Percentiles rank a stretch among this genome's conserved stretches.
These are phyloP conservation scores for Schwanniomyces vanrijiae DNA, from an alignment of 805 yeast species.

Conservation along the genomic window DNA sequence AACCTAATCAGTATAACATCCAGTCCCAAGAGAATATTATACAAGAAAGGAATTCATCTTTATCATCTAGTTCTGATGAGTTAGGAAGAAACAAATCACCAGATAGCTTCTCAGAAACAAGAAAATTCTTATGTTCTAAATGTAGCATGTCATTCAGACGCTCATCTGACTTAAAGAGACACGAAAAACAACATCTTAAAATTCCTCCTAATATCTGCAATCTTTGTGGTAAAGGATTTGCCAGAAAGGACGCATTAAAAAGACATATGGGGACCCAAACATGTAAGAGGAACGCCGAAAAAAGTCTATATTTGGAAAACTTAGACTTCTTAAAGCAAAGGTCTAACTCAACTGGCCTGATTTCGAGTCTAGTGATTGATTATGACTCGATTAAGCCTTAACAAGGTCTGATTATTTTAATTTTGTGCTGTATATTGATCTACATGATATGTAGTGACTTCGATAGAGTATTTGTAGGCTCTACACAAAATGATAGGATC, in stretches of 20 bases:
- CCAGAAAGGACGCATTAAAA: slow-evolving; percentile 78
- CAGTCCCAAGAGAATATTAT: slow-evolving; percentile 1
- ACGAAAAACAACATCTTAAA: slow-evolving; percentile 70
- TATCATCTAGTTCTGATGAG: not conserved
- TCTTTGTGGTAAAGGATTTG: slow-evolving; percentile 78
- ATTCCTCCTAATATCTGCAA: slow-evolving; percentile 76
- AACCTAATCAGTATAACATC: slow-evolving; percentile 8
- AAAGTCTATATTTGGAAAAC: slow-evolving; percentile 38
- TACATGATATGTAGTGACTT: not conserved
- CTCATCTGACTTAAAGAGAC: slow-evolving; percentile 69
- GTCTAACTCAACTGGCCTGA: not conserved
- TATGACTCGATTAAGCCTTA: not conserved
- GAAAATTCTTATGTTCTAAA: slow-evolving; percentile 56
- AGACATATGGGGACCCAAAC: slow-evolving; percentile 75
- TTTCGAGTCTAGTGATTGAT: not conserved
- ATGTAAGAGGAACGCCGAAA: slow-evolving; percentile 68
- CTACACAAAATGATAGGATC: not conserved
- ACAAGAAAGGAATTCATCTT: not conserved
- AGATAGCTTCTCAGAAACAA: not conserved
- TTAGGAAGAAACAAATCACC: not conserved
- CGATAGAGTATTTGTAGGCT: not conserved
- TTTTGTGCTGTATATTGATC: not conserved
- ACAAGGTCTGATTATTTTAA: not conserved
- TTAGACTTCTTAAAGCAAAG: slow-evolving; percentile 21
- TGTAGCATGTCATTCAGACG: slow-evolving; percentile 67